These are phyloP conservation scores for Aaosphaeria pasadenensis DNA, from an alignment of 2,329 filamentous ascomycete genomes.

Conservation along the genomic window DNA sequence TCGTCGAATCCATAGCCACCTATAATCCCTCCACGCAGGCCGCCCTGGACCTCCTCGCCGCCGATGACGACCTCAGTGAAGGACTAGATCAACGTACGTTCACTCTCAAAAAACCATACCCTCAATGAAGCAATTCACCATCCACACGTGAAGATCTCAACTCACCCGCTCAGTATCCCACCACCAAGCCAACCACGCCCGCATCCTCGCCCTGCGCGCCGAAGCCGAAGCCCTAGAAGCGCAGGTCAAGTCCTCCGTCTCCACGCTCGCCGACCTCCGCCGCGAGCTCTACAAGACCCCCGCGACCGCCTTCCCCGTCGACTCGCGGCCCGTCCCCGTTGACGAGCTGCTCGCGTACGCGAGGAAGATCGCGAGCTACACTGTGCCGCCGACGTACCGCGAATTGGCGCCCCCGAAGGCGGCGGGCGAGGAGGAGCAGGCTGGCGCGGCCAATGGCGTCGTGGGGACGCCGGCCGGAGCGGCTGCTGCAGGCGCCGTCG, in stretches of 20 bases:
- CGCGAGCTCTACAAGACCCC: slow-evolving; percentile 62
- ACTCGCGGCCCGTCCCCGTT: slow-evolving; percentile 56
- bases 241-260: slow-evolving; percentile 69
- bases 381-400: slow-evolving; percentile 62
- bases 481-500: too few relatives aligned
- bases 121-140: not conserved
- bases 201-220: slow-evolving; percentile 66
- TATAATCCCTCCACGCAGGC: slow-evolving; percentile 72
- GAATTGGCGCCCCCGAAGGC: slow-evolving; percentile 17
- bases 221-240: slow-evolving; percentile 64
- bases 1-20: slow-evolving; percentile 77
- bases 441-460: too few relatives aligned
- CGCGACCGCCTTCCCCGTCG: slow-evolving; percentile 38
- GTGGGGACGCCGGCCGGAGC: too few relatives aligned
- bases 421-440: too few relatives aligned
- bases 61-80: slow-evolving; percentile 65
- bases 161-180: slow-evolving; percentile 55
- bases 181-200: slow-evolving; percentile 72
- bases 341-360: slow-evolving; percentile 75
- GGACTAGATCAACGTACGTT: slow-evolving; percentile 63
- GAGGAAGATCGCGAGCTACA: slow-evolving; percentile 75
- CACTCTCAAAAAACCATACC: not conserved
- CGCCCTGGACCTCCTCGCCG: slow-evolving; percentile 66
- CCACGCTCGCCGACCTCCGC: slow-evolving; percentile 68
- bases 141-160: too few relatives aligned